phyloP scores from a whole-genome alignment of 164 flowering plant genomes.

The Vitis rotundifolia region DNA sequence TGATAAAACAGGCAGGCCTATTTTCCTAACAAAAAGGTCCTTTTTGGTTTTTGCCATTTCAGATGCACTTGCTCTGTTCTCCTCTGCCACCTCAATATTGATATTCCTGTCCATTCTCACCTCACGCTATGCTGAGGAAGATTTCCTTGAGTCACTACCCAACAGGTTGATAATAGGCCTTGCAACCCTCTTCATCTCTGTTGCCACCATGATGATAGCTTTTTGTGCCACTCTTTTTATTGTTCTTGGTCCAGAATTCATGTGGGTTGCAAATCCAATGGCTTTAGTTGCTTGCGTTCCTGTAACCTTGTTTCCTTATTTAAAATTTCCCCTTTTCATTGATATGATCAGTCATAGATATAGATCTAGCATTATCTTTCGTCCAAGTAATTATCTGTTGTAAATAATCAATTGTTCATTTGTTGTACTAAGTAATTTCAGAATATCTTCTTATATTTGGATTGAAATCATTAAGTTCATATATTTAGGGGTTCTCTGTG shows the following conservation, averaged over 20 bases:
- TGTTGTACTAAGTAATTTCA: too few species aligned
- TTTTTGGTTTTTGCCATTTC: conserved; percentile 32
- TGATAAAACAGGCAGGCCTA: conserved; percentile 20
- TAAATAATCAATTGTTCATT: too few species aligned
- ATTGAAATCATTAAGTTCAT: too few species aligned
- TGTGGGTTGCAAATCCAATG: neutral
- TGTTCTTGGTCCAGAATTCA: neutral
- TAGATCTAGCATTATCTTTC: too few species aligned
- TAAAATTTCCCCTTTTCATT: neutral
- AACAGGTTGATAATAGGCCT: conserved; percentile 24
- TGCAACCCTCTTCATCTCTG: conserved; percentile 25
- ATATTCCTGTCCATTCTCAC: conserved; percentile 48
- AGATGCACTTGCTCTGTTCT: conserved; percentile 30
- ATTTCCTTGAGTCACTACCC: conserved; percentile 34
- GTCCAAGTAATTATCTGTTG: too few species aligned
- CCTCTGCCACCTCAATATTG: conserved; percentile 33
- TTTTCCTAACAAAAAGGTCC: conserved; percentile 4
- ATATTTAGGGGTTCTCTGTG: too few species aligned
- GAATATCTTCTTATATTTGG: too few species aligned
- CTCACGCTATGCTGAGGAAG: conserved; percentile 38
- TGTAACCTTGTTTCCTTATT: neutral
- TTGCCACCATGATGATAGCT: conserved; percentile 25
- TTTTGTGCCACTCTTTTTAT: conserved; percentile 18
- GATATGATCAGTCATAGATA: too few species aligned
- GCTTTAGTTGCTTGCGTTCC: neutral